Conservation (phyloP, 2,329 filamentous ascomycete species). For the Ascochyta fabae region DNA sequence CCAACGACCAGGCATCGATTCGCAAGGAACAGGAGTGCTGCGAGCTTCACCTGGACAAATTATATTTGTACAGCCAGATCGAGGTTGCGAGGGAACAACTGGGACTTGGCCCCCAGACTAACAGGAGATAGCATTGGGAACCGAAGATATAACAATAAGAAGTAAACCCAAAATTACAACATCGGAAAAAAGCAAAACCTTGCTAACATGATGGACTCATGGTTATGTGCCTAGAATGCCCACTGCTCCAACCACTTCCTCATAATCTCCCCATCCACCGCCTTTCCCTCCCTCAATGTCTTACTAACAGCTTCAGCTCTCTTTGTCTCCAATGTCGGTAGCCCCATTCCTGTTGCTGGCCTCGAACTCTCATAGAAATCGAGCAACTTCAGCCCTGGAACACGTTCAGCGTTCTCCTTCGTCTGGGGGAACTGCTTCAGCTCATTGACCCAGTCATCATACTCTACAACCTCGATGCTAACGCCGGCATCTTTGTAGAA, state of each 20-base stretch:
- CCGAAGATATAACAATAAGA: too few species aligned
- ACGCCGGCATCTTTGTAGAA: conserved; percentile 1
- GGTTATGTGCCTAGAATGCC: not conserved
- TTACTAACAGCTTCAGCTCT: not conserved
- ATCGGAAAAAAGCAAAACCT: too few species aligned
- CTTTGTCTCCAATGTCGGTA: conserved; percentile 11
- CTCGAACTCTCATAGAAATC: conserved; percentile 15
- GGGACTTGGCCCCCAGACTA: too few species aligned
- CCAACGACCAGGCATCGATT: too few species aligned
- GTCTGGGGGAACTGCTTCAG: conserved; percentile 10
- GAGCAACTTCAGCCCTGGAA: conserved; percentile 18
- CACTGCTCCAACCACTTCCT: conserved; percentile 12
- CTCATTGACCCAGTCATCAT: conserved; percentile 12
- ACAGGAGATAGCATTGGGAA: too few species aligned
- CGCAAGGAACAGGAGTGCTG: too few species aligned
- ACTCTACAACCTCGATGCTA: conserved; percentile 5
- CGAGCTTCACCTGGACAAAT: too few species aligned
- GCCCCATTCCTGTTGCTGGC: not conserved
- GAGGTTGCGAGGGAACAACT: too few species aligned
- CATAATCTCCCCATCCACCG: conserved; percentile 1
- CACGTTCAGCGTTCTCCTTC: conserved; percentile 17
- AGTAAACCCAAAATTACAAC: too few species aligned
- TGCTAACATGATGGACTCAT: too few species aligned
- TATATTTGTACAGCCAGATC: too few species aligned
- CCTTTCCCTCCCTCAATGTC: not conserved